Conservation (phyloP, 2,329 filamentous ascomycete species). For the Zelopaecilomyces penicillatus region DNA sequence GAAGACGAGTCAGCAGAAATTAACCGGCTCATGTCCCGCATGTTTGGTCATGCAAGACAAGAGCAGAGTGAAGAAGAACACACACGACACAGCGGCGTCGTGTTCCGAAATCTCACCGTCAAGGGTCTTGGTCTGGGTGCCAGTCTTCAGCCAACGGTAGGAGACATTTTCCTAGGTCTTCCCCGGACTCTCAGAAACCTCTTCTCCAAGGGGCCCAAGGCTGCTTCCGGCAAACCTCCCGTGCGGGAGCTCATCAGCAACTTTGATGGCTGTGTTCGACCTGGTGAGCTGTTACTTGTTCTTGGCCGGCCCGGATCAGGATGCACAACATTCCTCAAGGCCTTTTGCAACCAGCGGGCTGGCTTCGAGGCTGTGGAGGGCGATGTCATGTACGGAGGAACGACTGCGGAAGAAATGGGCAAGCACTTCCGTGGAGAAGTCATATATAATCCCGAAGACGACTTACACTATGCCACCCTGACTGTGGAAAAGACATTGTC, state of each 20-base stretch:
- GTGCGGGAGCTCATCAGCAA: constrained; percentile 57
- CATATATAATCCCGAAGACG: constrained; percentile 60
- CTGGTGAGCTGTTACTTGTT: constrained; percentile 62
- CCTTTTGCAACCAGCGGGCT: constrained; percentile 61
- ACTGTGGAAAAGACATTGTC: constrained; percentile 57
- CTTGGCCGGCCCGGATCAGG: constrained; percentile 59
- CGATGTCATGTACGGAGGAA: constrained; percentile 53
- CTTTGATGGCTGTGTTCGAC: constrained; percentile 59
- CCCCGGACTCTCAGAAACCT: constrained; percentile 35
- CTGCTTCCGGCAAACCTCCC: constrained; percentile 46
- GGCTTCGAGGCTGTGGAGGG: constrained; percentile 57
- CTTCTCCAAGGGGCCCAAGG: constrained; percentile 42
- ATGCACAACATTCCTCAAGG: constrained; percentile 64
- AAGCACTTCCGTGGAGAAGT: constrained; percentile 52
- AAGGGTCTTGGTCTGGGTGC: constrained; percentile 62
- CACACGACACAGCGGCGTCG: constrained; percentile 58
- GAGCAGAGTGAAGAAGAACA: constrained; percentile 61
- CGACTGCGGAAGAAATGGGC: constrained; percentile 35
- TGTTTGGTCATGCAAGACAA: constrained; percentile 60
- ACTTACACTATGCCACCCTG: constrained; percentile 61
- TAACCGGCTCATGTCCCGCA: constrained; percentile 56
- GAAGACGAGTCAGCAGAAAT: constrained; percentile 43
- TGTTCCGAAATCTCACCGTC: constrained; percentile 63
- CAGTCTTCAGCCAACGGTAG: constrained; percentile 43
- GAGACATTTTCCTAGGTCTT: constrained; percentile 54